phyloP scores from a whole-genome alignment of 2,329 filamentous ascomycete genomes.

The Trichocomaceae sp. region DNA sequence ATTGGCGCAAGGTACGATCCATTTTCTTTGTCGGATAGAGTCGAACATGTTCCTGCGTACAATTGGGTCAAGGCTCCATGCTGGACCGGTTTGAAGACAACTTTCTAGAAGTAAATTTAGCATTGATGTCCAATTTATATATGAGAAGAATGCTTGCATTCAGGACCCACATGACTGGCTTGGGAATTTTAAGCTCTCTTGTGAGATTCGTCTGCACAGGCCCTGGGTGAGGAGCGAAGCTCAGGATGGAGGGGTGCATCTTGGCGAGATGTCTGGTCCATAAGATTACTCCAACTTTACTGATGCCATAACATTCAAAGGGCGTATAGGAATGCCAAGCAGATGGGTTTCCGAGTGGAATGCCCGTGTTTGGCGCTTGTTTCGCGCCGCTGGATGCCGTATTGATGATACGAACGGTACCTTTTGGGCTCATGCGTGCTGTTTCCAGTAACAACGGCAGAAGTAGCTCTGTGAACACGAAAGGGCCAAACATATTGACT shows the following conservation, averaged over 20 bases:
- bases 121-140: background rate
- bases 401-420: background rate
- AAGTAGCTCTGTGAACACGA: background rate
- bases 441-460: background rate
- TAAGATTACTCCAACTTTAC: background rate
- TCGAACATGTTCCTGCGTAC: background rate
- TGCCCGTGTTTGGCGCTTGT: background rate
- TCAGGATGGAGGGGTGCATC: background rate
- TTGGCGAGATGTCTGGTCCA: background rate
- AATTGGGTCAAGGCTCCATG: background rate
- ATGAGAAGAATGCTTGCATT: background rate
- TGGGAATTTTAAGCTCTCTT: background rate
- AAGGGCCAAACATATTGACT: slow-evolving; percentile 1
- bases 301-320: slow-evolving; percentile 1
- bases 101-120: background rate
- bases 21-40: background rate
- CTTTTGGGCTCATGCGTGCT: background rate
- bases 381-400: slow-evolving; percentile 1
- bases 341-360: background rate
- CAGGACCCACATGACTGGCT: background rate
- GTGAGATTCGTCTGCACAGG: background rate
- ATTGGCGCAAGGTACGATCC: background rate
- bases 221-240: background rate
- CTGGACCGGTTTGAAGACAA: background rate
- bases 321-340: background rate